These are phyloP conservation scores for Phaeosphaeria sp. DNA, from an alignment of 2,329 filamentous ascomycete genomes.

Conservation along the genomic window DNA sequence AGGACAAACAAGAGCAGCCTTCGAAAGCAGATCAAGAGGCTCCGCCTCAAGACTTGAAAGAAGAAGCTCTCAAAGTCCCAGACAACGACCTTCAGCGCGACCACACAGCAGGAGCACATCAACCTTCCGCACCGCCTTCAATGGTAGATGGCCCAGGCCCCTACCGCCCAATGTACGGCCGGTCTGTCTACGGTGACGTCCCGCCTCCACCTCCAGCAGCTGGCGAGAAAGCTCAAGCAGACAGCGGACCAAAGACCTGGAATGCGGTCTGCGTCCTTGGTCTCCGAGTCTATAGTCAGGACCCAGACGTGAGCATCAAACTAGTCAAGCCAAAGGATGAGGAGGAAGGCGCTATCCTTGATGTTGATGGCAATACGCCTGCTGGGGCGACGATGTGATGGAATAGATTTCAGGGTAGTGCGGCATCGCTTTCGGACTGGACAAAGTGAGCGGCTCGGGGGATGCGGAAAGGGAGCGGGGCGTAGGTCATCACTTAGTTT, in stretches of 20 bases:
- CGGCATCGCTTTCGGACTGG: not conserved
- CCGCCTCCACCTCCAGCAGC: constrained; percentile 3
- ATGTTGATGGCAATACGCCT: constrained; percentile 38
- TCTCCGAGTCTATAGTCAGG: constrained; percentile 56
- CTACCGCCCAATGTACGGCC: not conserved
- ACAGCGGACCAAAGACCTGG: constrained; percentile 54
- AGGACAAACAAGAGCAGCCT: too few relatives aligned
- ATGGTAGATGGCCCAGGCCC: not conserved
- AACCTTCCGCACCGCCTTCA: not conserved
- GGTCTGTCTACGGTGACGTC: constrained; percentile 7
- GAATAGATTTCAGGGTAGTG: too few relatives aligned
- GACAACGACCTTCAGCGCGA: not conserved
- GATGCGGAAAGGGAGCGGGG: too few relatives aligned
- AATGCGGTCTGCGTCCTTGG: constrained; percentile 67
- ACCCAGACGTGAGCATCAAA: constrained; percentile 39
- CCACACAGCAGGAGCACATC: not conserved
- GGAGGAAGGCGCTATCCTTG: constrained; percentile 40
- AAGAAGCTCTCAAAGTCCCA: not conserved
- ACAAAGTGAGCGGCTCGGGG: not conserved
- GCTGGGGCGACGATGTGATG: constrained; percentile 45
- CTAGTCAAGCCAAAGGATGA: constrained; percentile 36
- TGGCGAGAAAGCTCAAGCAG: not conserved
- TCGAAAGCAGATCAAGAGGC: constrained; percentile 1
- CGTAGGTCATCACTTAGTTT: not conserved
- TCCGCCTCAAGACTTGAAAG: not conserved